Conservation (phyloP, 129 eudicot species). For the Helianthus tuberosus region DNA sequence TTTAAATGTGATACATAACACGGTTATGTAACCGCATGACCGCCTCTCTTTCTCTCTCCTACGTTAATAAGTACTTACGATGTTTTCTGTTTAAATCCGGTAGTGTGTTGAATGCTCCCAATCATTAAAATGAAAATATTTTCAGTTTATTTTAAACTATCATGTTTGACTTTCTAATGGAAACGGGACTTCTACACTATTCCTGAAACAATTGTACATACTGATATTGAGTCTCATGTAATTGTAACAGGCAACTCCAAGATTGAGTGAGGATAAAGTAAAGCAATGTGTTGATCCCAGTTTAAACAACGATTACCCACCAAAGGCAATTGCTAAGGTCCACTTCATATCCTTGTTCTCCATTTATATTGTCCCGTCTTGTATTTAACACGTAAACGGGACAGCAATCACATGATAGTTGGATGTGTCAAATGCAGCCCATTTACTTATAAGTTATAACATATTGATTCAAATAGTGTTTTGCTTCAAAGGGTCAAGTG, state of each 20-base stretch:
- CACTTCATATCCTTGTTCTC: constrained; percentile 2
- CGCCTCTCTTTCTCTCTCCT: too few species aligned
- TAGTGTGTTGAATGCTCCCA: too few species aligned
- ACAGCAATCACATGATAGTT: background rate
- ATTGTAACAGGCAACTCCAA: constrained; percentile 84
- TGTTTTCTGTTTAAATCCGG: too few species aligned
- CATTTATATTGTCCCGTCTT: constrained; percentile 4
- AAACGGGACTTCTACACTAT: background rate
- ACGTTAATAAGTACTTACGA: too few species aligned
- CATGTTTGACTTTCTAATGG: background rate
- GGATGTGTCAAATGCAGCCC: background rate
- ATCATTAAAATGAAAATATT: background rate
- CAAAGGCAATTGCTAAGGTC: constrained; percentile 91
- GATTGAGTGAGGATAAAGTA: constrained; percentile 95
- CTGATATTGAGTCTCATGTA: constrained; percentile 7
- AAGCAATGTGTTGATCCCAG: constrained; percentile 92
- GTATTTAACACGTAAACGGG: background rate
- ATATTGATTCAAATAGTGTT: background rate
- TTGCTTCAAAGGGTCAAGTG: background rate
- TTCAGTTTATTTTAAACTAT: background rate
- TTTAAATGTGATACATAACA: too few species aligned
- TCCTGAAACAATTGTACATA: background rate
- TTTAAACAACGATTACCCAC: constrained; percentile 73
- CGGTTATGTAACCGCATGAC: too few species aligned
- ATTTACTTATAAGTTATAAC: background rate